phyloP scores from a whole-genome alignment of 164 flowering plant species.

The Euptelea pleiosperma region DNA sequence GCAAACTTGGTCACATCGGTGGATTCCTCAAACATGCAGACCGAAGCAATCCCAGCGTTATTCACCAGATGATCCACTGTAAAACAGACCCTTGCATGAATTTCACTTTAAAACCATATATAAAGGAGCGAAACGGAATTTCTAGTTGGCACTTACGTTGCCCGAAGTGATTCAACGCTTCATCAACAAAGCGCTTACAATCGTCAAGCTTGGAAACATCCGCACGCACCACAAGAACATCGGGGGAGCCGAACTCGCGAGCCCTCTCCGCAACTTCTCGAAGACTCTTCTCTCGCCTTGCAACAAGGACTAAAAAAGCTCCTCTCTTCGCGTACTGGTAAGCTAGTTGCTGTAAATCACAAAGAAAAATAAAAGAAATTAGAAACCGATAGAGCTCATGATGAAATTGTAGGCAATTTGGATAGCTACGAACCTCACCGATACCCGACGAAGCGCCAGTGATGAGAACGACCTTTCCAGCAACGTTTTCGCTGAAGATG shows the following conservation, averaged over 20 bases:
- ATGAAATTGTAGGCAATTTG: not conserved
- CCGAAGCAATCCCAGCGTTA: conserved; percentile 47
- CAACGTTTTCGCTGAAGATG: conserved; percentile 40
- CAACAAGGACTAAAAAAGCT: conserved; percentile 47
- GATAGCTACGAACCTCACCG: conserved; percentile 67
- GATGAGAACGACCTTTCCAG: conserved; percentile 62
- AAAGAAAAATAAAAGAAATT: not conserved
- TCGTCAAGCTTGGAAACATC: conserved; percentile 52
- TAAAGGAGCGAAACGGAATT: not conserved
- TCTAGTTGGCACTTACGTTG: conserved; percentile 28
- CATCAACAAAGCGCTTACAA: conserved; percentile 36
- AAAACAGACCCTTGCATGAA: not conserved
- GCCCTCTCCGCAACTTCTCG: conserved; percentile 40
- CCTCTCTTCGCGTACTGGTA: conserved; percentile 60
- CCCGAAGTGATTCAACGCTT: conserved; percentile 44
- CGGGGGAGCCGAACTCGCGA: conserved; percentile 44
- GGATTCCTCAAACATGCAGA: conserved; percentile 40
- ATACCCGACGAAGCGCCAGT: conserved; percentile 82
- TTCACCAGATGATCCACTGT: conserved; percentile 76
- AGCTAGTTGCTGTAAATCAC: conserved; percentile 43
- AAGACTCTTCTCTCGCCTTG: conserved; percentile 45
- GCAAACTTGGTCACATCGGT: conserved; percentile 15
- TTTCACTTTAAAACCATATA: too few species aligned
- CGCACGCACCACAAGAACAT: conserved; percentile 40
- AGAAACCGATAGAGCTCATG: not conserved